Evolutionary conservation across 768 basidiomycete species (phyloP).

Genomic region (Coprinellus aureogranulatus): DNA sequence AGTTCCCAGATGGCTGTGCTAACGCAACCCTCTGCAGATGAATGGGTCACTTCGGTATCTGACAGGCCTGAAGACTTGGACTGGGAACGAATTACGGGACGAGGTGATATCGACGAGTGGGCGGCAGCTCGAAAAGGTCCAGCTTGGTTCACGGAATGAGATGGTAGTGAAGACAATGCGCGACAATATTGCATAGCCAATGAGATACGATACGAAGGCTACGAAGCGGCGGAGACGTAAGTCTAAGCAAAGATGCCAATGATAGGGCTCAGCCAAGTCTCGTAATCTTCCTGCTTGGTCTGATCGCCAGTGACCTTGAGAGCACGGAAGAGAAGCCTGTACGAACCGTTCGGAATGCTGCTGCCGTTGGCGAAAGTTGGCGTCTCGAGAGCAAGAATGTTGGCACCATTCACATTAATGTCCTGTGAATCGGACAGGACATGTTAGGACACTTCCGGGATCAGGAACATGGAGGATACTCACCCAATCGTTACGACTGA

Average conservation of each 20-base stretch:
- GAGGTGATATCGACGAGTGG: too few species aligned
- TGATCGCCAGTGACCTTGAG: conserved; percentile 43
- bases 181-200: too few species aligned
- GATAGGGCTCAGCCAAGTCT: conserved; percentile 19
- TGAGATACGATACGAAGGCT: too few species aligned
- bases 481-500: conserved; percentile 47
- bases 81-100: too few species aligned
- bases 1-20: too few species aligned
- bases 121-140: too few species aligned
- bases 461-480: conserved; percentile 10
- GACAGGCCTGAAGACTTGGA: too few species aligned
- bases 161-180: too few species aligned
- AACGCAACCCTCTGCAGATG: too few species aligned
- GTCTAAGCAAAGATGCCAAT: not conserved
- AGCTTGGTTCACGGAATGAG: too few species aligned
- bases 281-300: conserved; percentile 41
- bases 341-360: conserved; percentile 39
- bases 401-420: conserved; percentile 26
- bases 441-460: not conserved
- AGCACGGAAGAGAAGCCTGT: conserved; percentile 39
- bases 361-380: conserved; percentile 46
- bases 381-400: conserved; percentile 22
- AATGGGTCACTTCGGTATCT: too few species aligned
- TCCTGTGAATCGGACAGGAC: conserved; percentile 12
- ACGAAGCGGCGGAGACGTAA: too few species aligned